These are phyloP conservation scores for Xerocomus cyaneibrunnescens DNA, from an alignment of 1,284 basidiomycete species.

Conservation along the genomic window DNA sequence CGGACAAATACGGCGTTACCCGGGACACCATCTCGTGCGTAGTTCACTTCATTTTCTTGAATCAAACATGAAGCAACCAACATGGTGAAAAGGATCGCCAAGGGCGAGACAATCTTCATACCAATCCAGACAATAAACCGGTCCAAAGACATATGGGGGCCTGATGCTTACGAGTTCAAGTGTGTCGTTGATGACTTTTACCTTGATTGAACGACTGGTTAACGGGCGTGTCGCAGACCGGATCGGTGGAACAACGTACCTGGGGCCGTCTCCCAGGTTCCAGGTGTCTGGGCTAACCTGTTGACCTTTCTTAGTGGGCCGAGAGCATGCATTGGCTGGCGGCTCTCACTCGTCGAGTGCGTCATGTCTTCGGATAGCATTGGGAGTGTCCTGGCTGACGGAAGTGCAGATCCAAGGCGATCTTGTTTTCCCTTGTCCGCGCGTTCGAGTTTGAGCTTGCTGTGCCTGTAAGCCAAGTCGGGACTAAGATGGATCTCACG, in stretches of 20 bases:
- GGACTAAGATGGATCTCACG: constrained; percentile 38
- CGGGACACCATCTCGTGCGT: constrained; percentile 29
- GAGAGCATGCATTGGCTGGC: constrained; percentile 66
- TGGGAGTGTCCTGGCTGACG: neutral
- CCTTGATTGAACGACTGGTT: neutral
- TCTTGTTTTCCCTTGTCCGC: constrained; percentile 56
- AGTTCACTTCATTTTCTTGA: too few relatives aligned
- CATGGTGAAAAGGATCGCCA: constrained; percentile 10
- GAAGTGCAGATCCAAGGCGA: constrained; percentile 49
- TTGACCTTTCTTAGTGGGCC: constrained; percentile 63
- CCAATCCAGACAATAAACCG: constrained; percentile 42
- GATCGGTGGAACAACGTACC: constrained; percentile 58
- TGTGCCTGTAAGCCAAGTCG: constrained; percentile 44
- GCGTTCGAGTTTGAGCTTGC: constrained; percentile 57
- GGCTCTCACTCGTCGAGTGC: constrained; percentile 67
- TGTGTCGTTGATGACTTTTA: neutral
- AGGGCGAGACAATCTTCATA: constrained; percentile 39
- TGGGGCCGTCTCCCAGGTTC: constrained; percentile 44
- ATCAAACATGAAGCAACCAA: too few relatives aligned
- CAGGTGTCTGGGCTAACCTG: constrained; percentile 58
- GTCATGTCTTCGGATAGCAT: constrained; percentile 8
- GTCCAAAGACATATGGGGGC: constrained; percentile 45
- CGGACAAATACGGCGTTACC: constrained; percentile 41
- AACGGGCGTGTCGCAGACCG: constrained; percentile 37
- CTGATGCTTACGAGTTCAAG: constrained; percentile 40